Conservation (phyloP, 768 basidiomycete genomes). For the Cystofilobasidium capitatum region DNA sequence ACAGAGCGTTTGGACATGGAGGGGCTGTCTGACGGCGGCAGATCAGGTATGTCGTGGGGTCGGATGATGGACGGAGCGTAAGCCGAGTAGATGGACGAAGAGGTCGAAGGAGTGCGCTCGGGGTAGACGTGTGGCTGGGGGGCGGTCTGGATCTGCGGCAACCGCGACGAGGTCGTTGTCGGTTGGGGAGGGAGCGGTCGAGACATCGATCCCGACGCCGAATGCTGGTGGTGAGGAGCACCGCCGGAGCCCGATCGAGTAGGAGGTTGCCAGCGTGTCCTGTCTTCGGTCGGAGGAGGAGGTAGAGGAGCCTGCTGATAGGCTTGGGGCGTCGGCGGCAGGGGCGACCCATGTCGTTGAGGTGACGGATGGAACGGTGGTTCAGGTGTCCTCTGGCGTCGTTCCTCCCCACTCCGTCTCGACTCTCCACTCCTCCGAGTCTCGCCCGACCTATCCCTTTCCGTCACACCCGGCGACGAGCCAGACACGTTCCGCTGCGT, state of each 20-base stretch:
- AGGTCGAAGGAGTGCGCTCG: neutral
- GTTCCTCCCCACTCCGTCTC: neutral
- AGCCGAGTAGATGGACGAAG: neutral
- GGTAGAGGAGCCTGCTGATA: neutral
- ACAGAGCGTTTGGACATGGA: neutral
- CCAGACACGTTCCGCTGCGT: neutral
- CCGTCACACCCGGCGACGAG: neutral
- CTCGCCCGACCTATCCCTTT: neutral
- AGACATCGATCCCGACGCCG: neutral
- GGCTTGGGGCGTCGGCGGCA: slow-evolving; percentile 11
- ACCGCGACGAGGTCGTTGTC: neutral
- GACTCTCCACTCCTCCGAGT: slow-evolving; percentile 1
- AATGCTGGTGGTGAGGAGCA: neutral
- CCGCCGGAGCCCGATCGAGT: neutral
- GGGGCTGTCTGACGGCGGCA: neutral
- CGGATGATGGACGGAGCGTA: neutral
- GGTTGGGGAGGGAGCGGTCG: slow-evolving; percentile 1
- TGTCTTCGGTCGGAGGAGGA: neutral
- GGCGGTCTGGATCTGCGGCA: neutral
- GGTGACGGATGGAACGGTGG: neutral
- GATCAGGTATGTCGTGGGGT: neutral
- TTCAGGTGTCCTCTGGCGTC: neutral
- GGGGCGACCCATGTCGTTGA: neutral
- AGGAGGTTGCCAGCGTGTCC: slow-evolving; percentile 1
- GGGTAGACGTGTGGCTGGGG: slow-evolving; percentile 1